Percentiles rank a stretch among this genome's conserved stretches.
Evolutionary conservation across 345 rosid species (phyloP).

Genomic region (Aethionema arabicum): DNA sequence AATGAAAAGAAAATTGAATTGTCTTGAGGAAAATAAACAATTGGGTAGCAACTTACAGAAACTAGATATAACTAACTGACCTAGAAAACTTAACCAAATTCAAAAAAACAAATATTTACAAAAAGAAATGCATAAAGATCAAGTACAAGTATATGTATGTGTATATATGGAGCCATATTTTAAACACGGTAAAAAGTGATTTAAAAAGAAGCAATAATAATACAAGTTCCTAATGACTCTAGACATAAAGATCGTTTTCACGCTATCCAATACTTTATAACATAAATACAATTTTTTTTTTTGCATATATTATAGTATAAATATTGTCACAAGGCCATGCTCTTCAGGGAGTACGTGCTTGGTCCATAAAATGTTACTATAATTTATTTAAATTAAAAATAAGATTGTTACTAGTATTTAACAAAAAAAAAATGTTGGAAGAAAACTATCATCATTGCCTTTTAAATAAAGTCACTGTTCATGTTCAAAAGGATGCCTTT

Average conservation of each 20-base stretch:
- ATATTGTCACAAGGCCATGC: conserved; percentile 31
- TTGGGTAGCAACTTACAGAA: neutral
- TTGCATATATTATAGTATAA: neutral
- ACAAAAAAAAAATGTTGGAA: conserved; percentile 30
- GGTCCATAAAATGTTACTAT: conserved; percentile 27
- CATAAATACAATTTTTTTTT: conserved; percentile 20
- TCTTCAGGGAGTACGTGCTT: conserved; percentile 27
- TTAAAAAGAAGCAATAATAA: conserved; percentile 34
- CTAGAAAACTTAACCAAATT: conserved; percentile 16
- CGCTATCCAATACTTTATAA: conserved; percentile 32
- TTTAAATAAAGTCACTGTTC: conserved; percentile 34
- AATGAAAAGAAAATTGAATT: conserved; percentile 15
- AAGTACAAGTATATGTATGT: conserved; percentile 10
- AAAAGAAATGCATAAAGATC: conserved; percentile 16
- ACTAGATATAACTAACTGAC: conserved; percentile 25
- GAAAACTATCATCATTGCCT: conserved; percentile 33
- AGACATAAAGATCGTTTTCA: conserved; percentile 35
- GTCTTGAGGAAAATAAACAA: neutral
- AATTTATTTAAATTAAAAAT: conserved; percentile 10
- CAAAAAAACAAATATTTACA: neutral
- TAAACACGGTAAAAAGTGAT: conserved; percentile 34
- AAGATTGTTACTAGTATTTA: conserved; percentile 14
- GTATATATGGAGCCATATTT: conserved; percentile 22
- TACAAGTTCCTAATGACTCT: conserved; percentile 27
- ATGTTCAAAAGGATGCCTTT: conserved; percentile 28